phyloP scores from a whole-genome alignment of 208 protist species.

The Crithidia sp. region DNA sequence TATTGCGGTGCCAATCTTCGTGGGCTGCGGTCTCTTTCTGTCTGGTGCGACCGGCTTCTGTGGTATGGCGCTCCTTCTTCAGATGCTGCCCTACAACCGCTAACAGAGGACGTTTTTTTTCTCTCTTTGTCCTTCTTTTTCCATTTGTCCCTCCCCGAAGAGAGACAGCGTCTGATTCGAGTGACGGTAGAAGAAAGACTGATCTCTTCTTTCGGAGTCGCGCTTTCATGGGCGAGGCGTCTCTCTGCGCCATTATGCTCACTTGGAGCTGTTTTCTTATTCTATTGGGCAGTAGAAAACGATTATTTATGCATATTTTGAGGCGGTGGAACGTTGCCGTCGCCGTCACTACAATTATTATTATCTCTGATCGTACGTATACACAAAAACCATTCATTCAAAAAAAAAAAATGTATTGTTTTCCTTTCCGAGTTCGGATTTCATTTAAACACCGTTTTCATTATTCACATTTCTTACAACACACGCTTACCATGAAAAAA shows the following conservation, averaged over 20 bases:
- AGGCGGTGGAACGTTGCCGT: no score
- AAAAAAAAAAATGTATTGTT: conserved; percentile 4
- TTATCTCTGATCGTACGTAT: background rate
- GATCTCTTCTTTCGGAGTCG: background rate
- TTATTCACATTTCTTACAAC: no score
- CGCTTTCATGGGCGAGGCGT: background rate
- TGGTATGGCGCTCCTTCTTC: conserved; percentile 49
- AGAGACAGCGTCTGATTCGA: no score
- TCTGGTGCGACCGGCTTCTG: conserved; percentile 54
- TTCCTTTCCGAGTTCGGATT: background rate
- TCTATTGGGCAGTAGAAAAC: no score
- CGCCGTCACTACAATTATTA: background rate
- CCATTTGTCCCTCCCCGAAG: background rate
- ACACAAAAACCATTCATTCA: background rate
- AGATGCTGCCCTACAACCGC: conserved; percentile 50
- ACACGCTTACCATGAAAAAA: no score
- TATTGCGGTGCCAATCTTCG: conserved; percentile 41
- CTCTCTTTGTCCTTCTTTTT: background rate
- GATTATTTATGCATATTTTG: no score
- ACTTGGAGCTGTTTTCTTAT: no score
- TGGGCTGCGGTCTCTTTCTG: conserved; percentile 45
- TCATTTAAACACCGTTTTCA: background rate
- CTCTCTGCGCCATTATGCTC: no score
- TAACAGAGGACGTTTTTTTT: background rate
- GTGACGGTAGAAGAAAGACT: no score